Percentiles rank a stretch among this genome's conserved stretches.
phyloP scores from a whole-genome alignment of 495 filamentous ascomycete species.

The Podospora sp. region DNA sequence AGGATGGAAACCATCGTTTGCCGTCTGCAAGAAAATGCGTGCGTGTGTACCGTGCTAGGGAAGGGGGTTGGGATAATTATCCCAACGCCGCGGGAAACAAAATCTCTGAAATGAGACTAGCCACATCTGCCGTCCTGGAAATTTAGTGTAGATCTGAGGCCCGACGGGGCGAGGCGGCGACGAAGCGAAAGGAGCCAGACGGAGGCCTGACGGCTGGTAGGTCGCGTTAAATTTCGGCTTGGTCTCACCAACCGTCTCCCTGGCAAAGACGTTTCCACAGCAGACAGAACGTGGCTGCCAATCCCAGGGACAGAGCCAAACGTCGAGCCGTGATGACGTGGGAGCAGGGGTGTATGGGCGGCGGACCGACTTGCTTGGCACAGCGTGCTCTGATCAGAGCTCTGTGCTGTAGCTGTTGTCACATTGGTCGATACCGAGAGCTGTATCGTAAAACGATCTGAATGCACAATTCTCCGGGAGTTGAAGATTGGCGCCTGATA shows the following conservation, averaged over 20 bases:
- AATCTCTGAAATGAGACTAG: conserved; percentile 21
- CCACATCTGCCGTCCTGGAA: conserved; percentile 28
- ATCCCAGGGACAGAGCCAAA: not conserved
- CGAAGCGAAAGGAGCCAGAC: conserved; percentile 19
- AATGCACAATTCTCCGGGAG: not conserved
- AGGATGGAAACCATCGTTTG: not conserved
- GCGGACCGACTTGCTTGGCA: conserved; percentile 3
- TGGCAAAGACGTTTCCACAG: not conserved
- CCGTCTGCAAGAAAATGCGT: not conserved
- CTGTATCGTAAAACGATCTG: not conserved
- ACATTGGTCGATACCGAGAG: not conserved
- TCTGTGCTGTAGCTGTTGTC: not conserved
- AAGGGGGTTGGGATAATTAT: conserved; percentile 4
- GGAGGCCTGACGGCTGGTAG: conserved; percentile 5
- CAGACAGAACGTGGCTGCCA: conserved; percentile 9
- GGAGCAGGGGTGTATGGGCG: conserved; percentile 9
- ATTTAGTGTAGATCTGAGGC: conserved; percentile 26
- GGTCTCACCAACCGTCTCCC: conserved; percentile 3
- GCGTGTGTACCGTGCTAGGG: conserved; percentile 5
- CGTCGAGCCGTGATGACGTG: not conserved
- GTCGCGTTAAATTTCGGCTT: not conserved
- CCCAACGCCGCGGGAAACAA: not conserved
- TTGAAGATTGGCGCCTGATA: not conserved
- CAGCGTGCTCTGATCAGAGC: not conserved
- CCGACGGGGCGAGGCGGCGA: conserved; percentile 14